A percentile compares a stretch with the other conserved stretches of the same genome.
phyloP scores from a whole-genome alignment of 768 basidiomycete genomes.

The Kwoniella sp. region DNA sequence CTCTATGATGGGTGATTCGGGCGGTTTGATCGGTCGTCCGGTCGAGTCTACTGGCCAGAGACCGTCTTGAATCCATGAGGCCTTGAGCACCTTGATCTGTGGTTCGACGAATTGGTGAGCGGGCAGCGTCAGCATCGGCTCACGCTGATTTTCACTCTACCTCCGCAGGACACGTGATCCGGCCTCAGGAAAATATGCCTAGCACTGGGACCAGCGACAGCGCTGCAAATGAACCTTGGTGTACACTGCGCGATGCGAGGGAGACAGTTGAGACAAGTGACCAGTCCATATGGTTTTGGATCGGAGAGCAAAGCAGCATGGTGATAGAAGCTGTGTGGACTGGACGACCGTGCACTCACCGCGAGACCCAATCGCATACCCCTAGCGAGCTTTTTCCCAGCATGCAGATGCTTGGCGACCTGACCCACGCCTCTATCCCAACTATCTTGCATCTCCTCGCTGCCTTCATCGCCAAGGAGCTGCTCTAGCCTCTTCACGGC shows the following conservation, averaged over 20 bases:
- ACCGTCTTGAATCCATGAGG: constrained; percentile 47
- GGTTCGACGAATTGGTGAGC: no score
- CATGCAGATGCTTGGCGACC: constrained; percentile 25
- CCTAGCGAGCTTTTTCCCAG: constrained; percentile 32
- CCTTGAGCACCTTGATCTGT: constrained; percentile 39
- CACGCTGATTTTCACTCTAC: no score
- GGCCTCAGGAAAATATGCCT: no score
- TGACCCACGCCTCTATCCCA: constrained; percentile 36
- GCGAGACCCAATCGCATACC: constrained; percentile 43
- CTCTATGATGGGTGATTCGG: constrained; percentile 32
- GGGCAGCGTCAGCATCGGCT: neutral
- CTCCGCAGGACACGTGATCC: no score
- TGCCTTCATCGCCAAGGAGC: constrained; percentile 28
- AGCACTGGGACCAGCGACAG: no score
- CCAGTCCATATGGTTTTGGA: no score
- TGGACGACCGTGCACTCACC: constrained; percentile 24
- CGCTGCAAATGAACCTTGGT: no score
- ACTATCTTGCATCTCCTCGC: constrained; percentile 34
- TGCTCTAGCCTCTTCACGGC: constrained; percentile 36
- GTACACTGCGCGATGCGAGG: no score
- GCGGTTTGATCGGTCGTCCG: constrained; percentile 29
- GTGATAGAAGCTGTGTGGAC: neutral
- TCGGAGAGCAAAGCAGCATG: neutral
- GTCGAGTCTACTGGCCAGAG: constrained; percentile 48
- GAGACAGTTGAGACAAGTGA: no score